phyloP scores from a whole-genome alignment of 1,284 basidiomycete genomes.

The Melanopsichium pennsylvanicum region DNA sequence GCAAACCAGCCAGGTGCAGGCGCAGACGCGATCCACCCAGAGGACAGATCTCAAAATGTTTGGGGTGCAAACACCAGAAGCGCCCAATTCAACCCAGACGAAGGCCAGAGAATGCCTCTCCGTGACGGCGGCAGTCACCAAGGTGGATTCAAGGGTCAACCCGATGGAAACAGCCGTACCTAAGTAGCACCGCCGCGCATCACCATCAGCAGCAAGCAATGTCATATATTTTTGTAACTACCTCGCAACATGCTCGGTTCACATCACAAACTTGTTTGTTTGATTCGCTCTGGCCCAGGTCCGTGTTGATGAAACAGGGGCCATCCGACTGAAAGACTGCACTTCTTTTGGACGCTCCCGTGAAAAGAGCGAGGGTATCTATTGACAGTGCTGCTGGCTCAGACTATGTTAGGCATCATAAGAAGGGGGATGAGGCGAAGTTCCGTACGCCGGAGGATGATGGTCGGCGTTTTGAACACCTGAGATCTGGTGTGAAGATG shows the following conservation, averaged over 20 bases:
- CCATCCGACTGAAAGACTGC: too few relatives aligned
- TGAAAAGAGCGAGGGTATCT: too few relatives aligned
- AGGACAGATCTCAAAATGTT: conserved; percentile 33
- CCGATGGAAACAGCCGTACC: conserved; percentile 19
- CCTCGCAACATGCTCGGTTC: too few relatives aligned
- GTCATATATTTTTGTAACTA: too few relatives aligned
- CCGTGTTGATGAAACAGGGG: too few relatives aligned
- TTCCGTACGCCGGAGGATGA: conserved; percentile 36
- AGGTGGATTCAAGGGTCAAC: conserved; percentile 44
- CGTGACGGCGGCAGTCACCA: conserved; percentile 46
- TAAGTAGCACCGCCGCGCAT: too few relatives aligned
- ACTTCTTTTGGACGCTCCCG: too few relatives aligned
- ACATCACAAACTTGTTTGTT: too few relatives aligned
- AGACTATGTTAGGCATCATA: conserved; percentile 20
- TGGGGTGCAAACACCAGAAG: conserved; percentile 46
- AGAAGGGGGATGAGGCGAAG: conserved; percentile 37
- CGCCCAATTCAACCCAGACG: conserved; percentile 48
- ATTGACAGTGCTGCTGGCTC: too few relatives aligned
- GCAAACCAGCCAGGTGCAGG: conserved; percentile 33
- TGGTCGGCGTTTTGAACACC: conserved; percentile 3
- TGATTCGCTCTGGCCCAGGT: too few relatives aligned
- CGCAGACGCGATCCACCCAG: conserved; percentile 40
- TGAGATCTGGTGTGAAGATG: not conserved
- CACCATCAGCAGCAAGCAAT: too few relatives aligned
- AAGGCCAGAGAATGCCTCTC: conserved; percentile 48